Percentiles rank a stretch among this genome's conserved stretches.
phyloP scores from a whole-genome alignment of 352 stramenopile genomes.

The Globisporangium nagaii region DNA sequence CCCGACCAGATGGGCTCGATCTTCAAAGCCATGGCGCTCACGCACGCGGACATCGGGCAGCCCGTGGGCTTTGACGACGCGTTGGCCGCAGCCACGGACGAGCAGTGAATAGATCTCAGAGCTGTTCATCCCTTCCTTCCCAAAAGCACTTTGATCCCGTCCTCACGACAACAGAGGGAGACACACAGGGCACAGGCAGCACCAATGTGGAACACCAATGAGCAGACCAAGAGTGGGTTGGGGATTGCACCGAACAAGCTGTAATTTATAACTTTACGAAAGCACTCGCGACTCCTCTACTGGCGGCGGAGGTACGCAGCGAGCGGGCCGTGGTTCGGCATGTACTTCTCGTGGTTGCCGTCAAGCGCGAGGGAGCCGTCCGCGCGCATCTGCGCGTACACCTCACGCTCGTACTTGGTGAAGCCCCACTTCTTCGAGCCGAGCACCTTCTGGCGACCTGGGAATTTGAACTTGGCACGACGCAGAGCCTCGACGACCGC shows the following conservation, averaged over 20 bases:
- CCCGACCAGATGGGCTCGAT: conserved; percentile 92
- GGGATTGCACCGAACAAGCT: conserved; percentile 13
- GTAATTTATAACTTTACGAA: conserved; percentile 14
- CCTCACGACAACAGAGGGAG: too few relatives aligned
- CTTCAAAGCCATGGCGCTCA: conserved; percentile 93
- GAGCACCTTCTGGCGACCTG: conserved; percentile 99
- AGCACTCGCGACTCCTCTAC: conserved; percentile 1
- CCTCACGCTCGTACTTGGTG: conserved; percentile 97
- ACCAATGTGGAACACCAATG: too few relatives aligned
- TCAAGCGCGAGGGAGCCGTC: conserved; percentile 92
- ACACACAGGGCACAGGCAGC: too few relatives aligned
- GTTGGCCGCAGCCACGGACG: background rate
- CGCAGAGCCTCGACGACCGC: conserved; percentile 97
- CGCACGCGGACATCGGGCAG: conserved; percentile 40
- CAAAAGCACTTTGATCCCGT: too few relatives aligned
- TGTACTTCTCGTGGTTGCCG: conserved; percentile 98
- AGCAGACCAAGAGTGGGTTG: too few relatives aligned
- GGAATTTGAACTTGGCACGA: conserved; percentile 99
- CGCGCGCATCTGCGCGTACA: conserved; percentile 96
- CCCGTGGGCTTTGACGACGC: conserved; percentile 59
- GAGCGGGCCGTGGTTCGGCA: conserved; percentile 80
- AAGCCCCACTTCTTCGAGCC: conserved; percentile 99
- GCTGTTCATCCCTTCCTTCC: background rate
- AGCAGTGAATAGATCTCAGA: conserved; percentile 1
- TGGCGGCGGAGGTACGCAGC: conserved; percentile 32